Evolutionary conservation across 371 early-diverging fungal genomes (phyloP).

Genomic region (Mucor irregularis): DNA sequence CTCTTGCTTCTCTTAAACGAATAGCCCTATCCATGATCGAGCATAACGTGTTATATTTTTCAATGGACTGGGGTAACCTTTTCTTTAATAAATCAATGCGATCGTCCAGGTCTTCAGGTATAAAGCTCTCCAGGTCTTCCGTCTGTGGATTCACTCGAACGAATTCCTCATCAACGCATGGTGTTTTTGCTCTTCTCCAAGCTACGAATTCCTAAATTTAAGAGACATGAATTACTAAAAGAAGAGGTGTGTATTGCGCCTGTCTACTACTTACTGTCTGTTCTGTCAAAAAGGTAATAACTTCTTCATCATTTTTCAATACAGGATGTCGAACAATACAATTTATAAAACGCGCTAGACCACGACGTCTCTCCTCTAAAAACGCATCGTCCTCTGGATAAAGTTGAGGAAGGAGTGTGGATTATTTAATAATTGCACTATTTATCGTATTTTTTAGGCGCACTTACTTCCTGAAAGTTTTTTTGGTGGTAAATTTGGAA

Average conservation of each 20-base stretch:
- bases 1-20: conserved; percentile 54
- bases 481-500: conserved; percentile 50
- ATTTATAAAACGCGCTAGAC: conserved; percentile 71
- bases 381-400: conserved; percentile 63
- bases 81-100: conserved; percentile 31
- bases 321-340: conserved; percentile 74
- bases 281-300: conserved; percentile 65
- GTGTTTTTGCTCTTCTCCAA: conserved; percentile 45
- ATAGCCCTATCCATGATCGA: conserved; percentile 57
- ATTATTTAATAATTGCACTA: too few species aligned
- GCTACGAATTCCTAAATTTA: conserved; percentile 27
- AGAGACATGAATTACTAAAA: too few species aligned
- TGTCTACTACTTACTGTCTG: conserved; percentile 68
- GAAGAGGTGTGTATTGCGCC: background rate
- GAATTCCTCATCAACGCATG: conserved; percentile 46
- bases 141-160: conserved; percentile 26
- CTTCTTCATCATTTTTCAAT: conserved; percentile 62
- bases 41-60: conserved; percentile 58
- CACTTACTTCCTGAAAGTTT: conserved; percentile 44
- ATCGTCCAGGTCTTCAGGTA: conserved; percentile 45
- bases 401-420: too few species aligned
- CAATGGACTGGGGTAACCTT: conserved; percentile 39
- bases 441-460: background rate
- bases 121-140: conserved; percentile 19
- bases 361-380: conserved; percentile 67